Conservation (phyloP, 306 rosid genomes). For the Glycine soja region DNA sequence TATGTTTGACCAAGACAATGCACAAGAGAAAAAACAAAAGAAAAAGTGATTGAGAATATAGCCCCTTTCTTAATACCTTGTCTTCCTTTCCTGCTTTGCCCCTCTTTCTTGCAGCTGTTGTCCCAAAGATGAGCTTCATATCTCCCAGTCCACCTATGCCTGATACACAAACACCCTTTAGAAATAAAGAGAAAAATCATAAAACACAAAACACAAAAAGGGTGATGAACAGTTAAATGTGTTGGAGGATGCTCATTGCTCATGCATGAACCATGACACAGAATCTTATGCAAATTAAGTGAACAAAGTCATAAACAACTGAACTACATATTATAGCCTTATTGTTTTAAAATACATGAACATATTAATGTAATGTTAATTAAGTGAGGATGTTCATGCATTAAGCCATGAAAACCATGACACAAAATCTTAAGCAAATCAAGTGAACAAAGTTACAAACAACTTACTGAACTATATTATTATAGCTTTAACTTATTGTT, state of each 20-base stretch:
- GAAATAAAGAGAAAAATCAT: neutral
- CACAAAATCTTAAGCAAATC: neutral
- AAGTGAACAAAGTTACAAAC: neutral
- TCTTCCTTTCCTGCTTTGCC: conserved; percentile 96
- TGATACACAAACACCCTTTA: conserved; percentile 49
- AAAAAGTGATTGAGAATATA: conserved; percentile 28
- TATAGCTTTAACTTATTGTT: no score
- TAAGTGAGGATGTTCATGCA: no score
- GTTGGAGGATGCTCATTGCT: neutral
- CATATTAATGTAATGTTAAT: no score
- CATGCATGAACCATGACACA: conserved; percentile 4
- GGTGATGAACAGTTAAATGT: neutral
- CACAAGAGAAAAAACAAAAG: conserved; percentile 21
- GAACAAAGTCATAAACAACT: no score
- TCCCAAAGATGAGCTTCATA: conserved; percentile 99
- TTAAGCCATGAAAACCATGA: no score
- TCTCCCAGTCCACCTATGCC: conserved; percentile 97
- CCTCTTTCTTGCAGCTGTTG: conserved; percentile 92
- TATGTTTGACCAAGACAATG: conserved; percentile 39
- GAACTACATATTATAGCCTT: no score
- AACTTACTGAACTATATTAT: neutral
- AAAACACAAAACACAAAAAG: neutral
- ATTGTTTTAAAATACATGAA: no score
- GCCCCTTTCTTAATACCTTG: conserved; percentile 66
- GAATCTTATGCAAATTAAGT: neutral